Percentiles rank a stretch among this genome's conserved stretches.
phyloP scores from a whole-genome alignment of 2,329 filamentous ascomycete species.

The Rutstroemia sydowiana region DNA sequence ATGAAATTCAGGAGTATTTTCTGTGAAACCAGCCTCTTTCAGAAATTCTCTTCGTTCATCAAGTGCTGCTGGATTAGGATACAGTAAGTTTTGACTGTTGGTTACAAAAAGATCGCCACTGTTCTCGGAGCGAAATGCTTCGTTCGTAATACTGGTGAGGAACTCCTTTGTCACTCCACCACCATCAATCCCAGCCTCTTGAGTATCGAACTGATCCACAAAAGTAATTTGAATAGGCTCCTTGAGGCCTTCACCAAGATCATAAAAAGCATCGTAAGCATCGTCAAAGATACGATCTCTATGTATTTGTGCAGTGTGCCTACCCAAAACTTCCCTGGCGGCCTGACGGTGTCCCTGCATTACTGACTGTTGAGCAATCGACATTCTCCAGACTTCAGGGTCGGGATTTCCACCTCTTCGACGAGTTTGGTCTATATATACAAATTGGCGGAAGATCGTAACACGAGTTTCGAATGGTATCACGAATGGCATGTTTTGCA shows the following conservation, averaged over 20 bases:
- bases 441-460: conserved; percentile 87
- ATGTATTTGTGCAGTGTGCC: conserved; percentile 72
- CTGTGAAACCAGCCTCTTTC: conserved; percentile 41
- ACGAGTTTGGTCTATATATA: conserved; percentile 71
- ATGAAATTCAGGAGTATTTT: conserved; percentile 49
- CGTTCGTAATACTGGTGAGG: conserved; percentile 75
- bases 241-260: conserved; percentile 74
- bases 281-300: conserved; percentile 77
- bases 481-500: conserved; percentile 95
- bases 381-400: conserved; percentile 67
- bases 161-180: conserved; percentile 98
- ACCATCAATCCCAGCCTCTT: conserved; percentile 91
- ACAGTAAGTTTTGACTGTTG: conserved; percentile 80
- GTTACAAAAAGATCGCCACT: conserved; percentile 64
- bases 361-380: conserved; percentile 38
- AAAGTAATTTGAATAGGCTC: conserved; percentile 97
- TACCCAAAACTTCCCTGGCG: conserved; percentile 38
- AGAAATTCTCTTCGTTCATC: conserved; percentile 60
- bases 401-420: conserved; percentile 66
- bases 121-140: conserved; percentile 61
- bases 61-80: conserved; percentile 74
- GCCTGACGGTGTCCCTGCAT: conserved; percentile 15
- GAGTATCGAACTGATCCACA: conserved; percentile 78
- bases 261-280: conserved; percentile 76
- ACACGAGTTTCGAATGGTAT: conserved; percentile 90